Conservation (phyloP, 164 flowering plant species). For the Umbilicus rupestris region DNA sequence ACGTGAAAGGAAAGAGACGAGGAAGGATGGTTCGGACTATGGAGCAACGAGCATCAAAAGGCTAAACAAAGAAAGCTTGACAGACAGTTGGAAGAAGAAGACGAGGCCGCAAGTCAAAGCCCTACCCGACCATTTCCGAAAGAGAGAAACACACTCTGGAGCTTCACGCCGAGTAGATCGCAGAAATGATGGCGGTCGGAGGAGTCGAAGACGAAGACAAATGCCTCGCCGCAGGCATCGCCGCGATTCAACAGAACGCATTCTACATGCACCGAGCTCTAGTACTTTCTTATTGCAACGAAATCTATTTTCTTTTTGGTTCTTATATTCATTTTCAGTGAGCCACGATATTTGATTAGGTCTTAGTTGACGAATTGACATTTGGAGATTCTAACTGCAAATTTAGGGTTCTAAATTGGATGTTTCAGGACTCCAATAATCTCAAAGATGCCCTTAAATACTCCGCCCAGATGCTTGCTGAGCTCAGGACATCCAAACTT, state of each 20-base stretch:
- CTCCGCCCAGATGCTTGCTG: conserved; percentile 94
- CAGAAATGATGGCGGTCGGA: conserved; percentile 39
- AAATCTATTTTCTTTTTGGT: not conserved
- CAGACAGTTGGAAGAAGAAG: conserved; percentile 4
- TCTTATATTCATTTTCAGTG: not conserved
- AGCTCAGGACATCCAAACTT: conserved; percentile 92
- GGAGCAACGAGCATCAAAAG: not conserved
- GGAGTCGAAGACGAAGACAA: conserved; percentile 90
- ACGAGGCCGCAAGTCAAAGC: conserved; percentile 4
- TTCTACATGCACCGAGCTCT: conserved; percentile 92
- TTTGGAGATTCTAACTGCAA: not conserved
- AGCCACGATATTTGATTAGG: not conserved
- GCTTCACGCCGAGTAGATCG: not conserved
- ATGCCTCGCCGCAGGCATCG: conserved; percentile 95
- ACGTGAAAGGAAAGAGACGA: not conserved
- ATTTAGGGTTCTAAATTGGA: not conserved
- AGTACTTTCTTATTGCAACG: conserved; percentile 24
- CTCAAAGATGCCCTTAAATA: conserved; percentile 85
- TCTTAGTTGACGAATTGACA: conserved; percentile 7
- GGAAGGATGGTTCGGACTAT: not conserved
- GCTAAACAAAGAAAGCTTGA: conserved; percentile 1
- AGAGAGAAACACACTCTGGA: not conserved
- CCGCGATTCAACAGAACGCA: conserved; percentile 91
- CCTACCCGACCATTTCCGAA: conserved; percentile 1
- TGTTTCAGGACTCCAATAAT: conserved; percentile 75